Conservation (phyloP, 2,329 filamentous ascomycete species). For the Dothideomycetidae sp. region DNA sequence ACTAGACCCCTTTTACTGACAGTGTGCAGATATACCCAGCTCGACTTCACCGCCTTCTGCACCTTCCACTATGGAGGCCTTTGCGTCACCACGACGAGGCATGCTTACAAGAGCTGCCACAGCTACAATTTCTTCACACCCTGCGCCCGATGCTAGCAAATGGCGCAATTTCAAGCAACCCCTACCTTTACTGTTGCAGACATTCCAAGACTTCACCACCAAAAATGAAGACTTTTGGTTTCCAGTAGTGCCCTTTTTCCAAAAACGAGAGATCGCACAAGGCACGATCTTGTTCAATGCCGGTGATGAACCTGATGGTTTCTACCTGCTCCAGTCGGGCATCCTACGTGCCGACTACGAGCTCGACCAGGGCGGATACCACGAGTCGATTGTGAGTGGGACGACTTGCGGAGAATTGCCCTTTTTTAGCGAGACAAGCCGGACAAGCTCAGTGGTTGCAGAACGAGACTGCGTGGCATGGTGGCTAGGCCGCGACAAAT, state of each 20-base stretch:
- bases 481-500: constrained; percentile 59
- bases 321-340: constrained; percentile 81
- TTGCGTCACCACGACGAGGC: constrained; percentile 63
- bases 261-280: constrained; percentile 48
- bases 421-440: constrained; percentile 81
- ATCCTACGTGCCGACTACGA: constrained; percentile 85
- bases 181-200: constrained; percentile 78
- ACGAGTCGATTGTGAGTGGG: constrained; percentile 83
- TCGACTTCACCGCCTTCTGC: constrained; percentile 6
- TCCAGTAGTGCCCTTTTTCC: constrained; percentile 60
- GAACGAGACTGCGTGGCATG: constrained; percentile 74
- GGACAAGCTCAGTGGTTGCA: constrained; percentile 74
- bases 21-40: constrained; percentile 10
- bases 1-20: too few species aligned
- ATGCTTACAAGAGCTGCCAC: constrained; percentile 68
- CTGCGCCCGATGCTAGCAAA: constrained; percentile 42
- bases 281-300: constrained; percentile 65
- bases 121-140: constrained; percentile 50
- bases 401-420: constrained; percentile 92
- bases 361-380: constrained; percentile 74
- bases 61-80: constrained; percentile 3
- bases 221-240: constrained; percentile 96
- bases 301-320: constrained; percentile 61
- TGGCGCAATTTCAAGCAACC: constrained; percentile 87
- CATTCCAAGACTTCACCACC: constrained; percentile 77